A percentile compares a stretch with the other conserved stretches of the same genome.
These are phyloP conservation scores for Penicillium flavigenum DNA, from an alignment of 495 filamentous ascomycete species.

Conservation along the genomic window DNA sequence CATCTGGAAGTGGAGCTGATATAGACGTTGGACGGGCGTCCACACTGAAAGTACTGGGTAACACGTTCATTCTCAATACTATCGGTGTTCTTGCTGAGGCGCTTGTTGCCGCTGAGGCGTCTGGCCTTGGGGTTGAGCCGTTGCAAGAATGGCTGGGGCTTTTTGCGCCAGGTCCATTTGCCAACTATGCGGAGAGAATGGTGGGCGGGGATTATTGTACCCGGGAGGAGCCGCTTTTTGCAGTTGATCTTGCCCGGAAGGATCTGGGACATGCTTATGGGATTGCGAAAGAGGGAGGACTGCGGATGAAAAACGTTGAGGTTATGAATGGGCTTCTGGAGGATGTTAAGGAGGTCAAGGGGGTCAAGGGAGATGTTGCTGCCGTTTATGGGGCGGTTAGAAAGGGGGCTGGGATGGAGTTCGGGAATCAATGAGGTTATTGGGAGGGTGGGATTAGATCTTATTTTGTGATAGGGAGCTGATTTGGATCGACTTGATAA, in stretches of 20 bases:
- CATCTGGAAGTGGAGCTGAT: slow-evolving; percentile 22
- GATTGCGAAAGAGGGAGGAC: slow-evolving; percentile 62
- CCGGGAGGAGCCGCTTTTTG: slow-evolving; percentile 75
- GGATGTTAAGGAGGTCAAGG: slow-evolving; percentile 68
- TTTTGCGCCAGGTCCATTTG: slow-evolving; percentile 56
- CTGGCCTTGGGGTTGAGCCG: slow-evolving; percentile 68
- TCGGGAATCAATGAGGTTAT: slow-evolving; percentile 50
- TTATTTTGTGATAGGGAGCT: too few species aligned
- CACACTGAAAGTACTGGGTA: slow-evolving; percentile 77
- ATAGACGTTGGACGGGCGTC: slow-evolving; percentile 37
- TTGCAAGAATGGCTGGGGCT: slow-evolving; percentile 64
- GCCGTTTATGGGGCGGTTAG: slow-evolving; percentile 79
- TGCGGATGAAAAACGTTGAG: slow-evolving; percentile 62
- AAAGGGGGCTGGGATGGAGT: slow-evolving; percentile 67
- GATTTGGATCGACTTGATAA: not conserved
- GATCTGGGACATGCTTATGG: slow-evolving; percentile 74
- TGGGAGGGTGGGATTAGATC: not conserved
- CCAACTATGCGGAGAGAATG: slow-evolving; percentile 75
- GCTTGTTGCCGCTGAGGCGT: slow-evolving; percentile 75
- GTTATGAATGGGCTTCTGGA: slow-evolving; percentile 67
- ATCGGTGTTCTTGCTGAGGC: slow-evolving; percentile 76
- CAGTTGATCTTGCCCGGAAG: slow-evolving; percentile 83
- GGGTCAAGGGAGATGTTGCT: slow-evolving; percentile 77
- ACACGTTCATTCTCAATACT: slow-evolving; percentile 83
- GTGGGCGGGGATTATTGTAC: slow-evolving; percentile 68